phyloP scores from a whole-genome alignment of 495 filamentous ascomycete genomes.

The Aspergillus biplanus region DNA sequence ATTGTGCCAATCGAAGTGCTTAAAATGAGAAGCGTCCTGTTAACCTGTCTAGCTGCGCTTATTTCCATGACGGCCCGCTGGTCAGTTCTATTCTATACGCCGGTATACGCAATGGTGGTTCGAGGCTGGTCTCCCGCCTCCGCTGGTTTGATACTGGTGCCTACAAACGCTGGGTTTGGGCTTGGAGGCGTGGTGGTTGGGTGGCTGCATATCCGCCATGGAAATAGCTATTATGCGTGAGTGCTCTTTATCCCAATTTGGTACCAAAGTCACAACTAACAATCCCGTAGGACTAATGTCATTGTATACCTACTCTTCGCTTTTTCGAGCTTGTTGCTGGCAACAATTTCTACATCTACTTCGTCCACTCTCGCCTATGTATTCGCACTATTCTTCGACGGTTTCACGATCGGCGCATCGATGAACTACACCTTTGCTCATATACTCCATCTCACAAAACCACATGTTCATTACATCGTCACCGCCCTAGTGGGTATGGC shows the following conservation, averaged over 20 bases:
- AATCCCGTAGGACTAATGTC: constrained; percentile 49
- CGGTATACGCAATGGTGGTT: constrained; percentile 73
- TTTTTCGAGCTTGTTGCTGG: constrained; percentile 51
- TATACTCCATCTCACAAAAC: constrained; percentile 66
- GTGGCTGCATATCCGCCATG: constrained; percentile 68
- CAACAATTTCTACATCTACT: constrained; percentile 51
- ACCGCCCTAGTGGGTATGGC: constrained; percentile 72
- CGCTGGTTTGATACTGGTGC: constrained; percentile 72
- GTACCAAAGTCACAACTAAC: background rate
- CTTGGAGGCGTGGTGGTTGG: constrained; percentile 70
- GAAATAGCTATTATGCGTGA: constrained; percentile 65
- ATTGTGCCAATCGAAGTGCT: constrained; percentile 71
- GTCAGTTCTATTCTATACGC: constrained; percentile 76
- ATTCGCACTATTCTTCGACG: constrained; percentile 62
- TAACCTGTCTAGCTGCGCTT: constrained; percentile 70
- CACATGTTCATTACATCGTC: constrained; percentile 68
- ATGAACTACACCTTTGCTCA: constrained; percentile 81
- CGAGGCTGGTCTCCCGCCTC: constrained; percentile 64
- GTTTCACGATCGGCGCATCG: constrained; percentile 67
- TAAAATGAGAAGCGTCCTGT: constrained; percentile 61
- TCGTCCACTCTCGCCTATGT: constrained; percentile 54
- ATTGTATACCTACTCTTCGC: constrained; percentile 58
- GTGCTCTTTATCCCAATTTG: constrained; percentile 13
- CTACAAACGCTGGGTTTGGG: constrained; percentile 77
- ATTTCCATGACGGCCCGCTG: constrained; percentile 77